Conservation (phyloP, 78 protist genomes). For the Dictyostelium intermedium region DNA sequence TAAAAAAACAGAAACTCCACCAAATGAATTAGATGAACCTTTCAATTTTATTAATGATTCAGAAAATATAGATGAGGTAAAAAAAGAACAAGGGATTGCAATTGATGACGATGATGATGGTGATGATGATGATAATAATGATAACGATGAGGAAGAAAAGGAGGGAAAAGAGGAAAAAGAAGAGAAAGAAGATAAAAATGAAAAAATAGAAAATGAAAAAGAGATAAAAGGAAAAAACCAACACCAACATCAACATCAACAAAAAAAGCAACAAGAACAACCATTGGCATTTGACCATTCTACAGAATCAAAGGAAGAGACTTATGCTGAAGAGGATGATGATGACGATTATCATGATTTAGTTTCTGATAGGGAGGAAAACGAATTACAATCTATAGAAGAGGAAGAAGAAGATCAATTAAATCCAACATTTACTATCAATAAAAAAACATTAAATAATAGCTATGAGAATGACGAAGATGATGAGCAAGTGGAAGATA, state of each 20-base stretch:
- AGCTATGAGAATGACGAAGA: not conserved
- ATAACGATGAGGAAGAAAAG: not conserved
- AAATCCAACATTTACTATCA: not conserved
- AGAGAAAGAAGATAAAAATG: not conserved
- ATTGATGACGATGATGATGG: too few relatives aligned
- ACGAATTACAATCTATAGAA: not conserved
- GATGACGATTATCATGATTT: not conserved
- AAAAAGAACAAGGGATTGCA: not conserved
- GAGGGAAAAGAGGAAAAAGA: not conserved
- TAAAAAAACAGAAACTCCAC: not conserved
- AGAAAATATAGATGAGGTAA: not conserved
- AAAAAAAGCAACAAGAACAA: too few relatives aligned
- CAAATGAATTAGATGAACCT: not conserved
- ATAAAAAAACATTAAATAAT: not conserved
- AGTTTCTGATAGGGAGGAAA: not conserved
- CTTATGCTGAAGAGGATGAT: not conserved
- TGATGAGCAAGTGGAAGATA: not conserved
- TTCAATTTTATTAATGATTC: not conserved
- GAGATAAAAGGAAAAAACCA: not conserved
- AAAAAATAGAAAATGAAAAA: not conserved
- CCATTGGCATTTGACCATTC: not conserved
- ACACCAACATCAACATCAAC: too few relatives aligned
- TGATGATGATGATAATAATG: too few relatives aligned
- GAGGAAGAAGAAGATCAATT: not conserved
- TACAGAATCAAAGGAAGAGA: not conserved